Conservation (phyloP, 2,329 filamentous ascomycete species). For the Hypoxylon rubiginosum region DNA sequence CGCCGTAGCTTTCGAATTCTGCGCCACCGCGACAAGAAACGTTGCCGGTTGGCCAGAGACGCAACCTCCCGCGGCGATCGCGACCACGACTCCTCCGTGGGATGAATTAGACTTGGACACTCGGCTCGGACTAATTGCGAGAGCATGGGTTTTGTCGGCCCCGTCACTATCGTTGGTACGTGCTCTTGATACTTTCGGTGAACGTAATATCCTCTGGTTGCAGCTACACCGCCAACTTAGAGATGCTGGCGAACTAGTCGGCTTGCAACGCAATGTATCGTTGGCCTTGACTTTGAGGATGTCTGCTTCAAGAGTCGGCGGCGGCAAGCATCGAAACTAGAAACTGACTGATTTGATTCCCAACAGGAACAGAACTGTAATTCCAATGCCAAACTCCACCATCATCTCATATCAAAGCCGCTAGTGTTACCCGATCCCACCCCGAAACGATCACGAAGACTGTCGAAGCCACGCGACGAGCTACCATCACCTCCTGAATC, state of each 20-base stretch:
- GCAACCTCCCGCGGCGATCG: constrained; percentile 50
- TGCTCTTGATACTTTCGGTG: constrained; percentile 19
- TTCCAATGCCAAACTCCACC: constrained; percentile 24
- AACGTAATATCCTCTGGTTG: constrained; percentile 8
- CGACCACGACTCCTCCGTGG: constrained; percentile 49
- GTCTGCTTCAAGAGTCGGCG: background rate
- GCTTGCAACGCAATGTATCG: background rate
- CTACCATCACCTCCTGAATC: constrained; percentile 30
- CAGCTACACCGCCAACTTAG: constrained; percentile 3
- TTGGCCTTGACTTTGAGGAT: constrained; percentile 5
- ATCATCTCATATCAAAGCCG: constrained; percentile 41
- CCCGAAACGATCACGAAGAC: constrained; percentile 55
- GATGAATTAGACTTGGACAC: constrained; percentile 54
- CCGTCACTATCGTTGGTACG: constrained; percentile 50
- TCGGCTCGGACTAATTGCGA: constrained; percentile 57
- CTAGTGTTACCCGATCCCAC: constrained; percentile 51
- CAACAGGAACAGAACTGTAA: constrained; percentile 37
- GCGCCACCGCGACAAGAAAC: constrained; percentile 59
- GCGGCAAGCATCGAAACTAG: constrained; percentile 19
- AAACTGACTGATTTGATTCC: constrained; percentile 40
- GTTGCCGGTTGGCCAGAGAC: constrained; percentile 55
- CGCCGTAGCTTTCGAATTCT: constrained; percentile 61
- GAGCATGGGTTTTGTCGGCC: constrained; percentile 55
- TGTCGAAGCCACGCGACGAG: constrained; percentile 40
- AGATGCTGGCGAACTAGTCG: constrained; percentile 5